phyloP scores from a whole-genome alignment of 2,329 filamentous ascomycete species.

The Gaeumannomyces tritici region DNA sequence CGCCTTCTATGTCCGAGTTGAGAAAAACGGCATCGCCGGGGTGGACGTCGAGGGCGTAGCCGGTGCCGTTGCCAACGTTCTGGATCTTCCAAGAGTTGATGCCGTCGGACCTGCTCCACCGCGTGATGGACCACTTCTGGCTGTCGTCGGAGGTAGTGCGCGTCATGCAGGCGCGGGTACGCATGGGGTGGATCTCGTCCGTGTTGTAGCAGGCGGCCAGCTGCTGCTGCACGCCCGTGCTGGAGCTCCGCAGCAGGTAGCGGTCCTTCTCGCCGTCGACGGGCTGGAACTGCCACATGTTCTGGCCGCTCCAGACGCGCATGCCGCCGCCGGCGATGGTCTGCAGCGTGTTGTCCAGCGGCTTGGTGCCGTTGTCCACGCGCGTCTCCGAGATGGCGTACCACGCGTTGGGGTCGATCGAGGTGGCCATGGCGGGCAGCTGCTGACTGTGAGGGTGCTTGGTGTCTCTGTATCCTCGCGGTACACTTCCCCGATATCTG shows the following conservation, averaged over 20 bases:
- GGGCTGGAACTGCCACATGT: conserved; percentile 3
- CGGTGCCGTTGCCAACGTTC: conserved; percentile 2
- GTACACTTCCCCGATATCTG: neutral
- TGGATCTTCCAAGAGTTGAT: conserved; percentile 3
- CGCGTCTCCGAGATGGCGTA: conserved; percentile 5
- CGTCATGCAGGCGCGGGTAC: conserved; percentile 2
- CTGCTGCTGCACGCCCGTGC: neutral
- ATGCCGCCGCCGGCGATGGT: neutral
- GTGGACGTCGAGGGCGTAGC: conserved; percentile 2
- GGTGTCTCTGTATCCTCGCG: neutral
- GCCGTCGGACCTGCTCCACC: neutral
- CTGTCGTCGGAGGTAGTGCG: neutral
- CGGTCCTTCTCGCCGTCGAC: neutral
- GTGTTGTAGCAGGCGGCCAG: conserved; percentile 2
- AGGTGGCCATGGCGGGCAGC: neutral
- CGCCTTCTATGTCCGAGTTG: neutral
- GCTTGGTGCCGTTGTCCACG: conserved; percentile 2
- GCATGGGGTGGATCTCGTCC: conserved; percentile 1
- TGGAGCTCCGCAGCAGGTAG: conserved; percentile 1
- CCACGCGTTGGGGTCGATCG: conserved; percentile 4
- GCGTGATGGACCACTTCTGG: conserved; percentile 2
- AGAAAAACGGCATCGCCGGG: neutral
- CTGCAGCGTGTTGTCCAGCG: conserved; percentile 2
- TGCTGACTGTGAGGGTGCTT: neutral
- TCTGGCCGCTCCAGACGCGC: neutral